phyloP scores from a whole-genome alignment of 2,329 filamentous ascomycete species.

The Botryotinia globosa region DNA sequence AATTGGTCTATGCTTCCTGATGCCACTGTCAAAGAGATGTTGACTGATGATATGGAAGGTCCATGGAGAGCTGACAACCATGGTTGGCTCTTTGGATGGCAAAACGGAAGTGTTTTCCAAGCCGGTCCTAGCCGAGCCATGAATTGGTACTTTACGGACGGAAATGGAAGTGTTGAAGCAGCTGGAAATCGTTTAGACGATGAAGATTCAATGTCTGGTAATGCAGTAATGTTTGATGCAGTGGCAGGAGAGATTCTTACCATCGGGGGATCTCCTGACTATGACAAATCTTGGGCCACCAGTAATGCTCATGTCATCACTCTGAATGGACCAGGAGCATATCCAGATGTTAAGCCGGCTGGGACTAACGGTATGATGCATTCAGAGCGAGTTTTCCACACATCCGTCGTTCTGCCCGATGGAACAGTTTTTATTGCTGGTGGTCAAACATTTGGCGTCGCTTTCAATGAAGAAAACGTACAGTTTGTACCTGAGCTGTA shows the following conservation, averaged over 20 bases:
- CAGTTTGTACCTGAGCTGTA: constrained; percentile 1
- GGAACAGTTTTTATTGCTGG: constrained; percentile 9
- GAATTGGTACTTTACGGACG: constrained; percentile 12
- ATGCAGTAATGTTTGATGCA: constrained; percentile 14
- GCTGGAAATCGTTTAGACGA: not conserved
- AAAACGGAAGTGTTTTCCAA: constrained; percentile 8
- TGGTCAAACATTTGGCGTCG: constrained; percentile 2
- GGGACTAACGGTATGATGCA: not conserved
- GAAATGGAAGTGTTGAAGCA: not conserved
- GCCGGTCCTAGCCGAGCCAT: constrained; percentile 11
- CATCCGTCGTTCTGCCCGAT: constrained; percentile 2
- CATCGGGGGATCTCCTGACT: constrained; percentile 1
- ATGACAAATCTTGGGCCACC: not conserved
- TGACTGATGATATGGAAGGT: constrained; percentile 8
- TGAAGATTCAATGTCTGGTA: constrained; percentile 11
- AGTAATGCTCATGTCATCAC: not conserved
- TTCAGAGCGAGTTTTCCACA: constrained; percentile 8
- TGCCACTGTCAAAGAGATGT: constrained; percentile 1
- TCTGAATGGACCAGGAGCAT: not conserved
- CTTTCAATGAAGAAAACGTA: constrained; percentile 10
- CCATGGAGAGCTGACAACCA: constrained; percentile 13
- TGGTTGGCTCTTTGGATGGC: constrained; percentile 10
- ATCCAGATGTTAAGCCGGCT: not conserved
- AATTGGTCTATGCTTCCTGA: constrained; percentile 1
- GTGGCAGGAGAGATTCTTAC: constrained; percentile 2